These are phyloP conservation scores for Nitzschia sp. DNA, from an alignment of 108 stramenopile species.

Conservation along the genomic window DNA sequence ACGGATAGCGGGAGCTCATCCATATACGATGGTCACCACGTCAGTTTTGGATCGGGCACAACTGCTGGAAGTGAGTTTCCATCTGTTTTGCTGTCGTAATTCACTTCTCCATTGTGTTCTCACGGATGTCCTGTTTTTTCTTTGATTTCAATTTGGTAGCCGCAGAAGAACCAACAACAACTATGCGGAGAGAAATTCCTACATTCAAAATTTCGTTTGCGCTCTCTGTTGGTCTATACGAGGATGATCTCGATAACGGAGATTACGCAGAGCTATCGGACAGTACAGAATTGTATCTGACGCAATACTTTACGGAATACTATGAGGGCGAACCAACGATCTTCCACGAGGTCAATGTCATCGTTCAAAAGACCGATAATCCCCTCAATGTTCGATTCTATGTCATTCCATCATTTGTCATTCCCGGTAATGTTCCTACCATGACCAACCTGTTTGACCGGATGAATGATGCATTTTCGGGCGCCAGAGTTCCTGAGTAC, in stretches of 20 bases:
- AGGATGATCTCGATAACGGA: slow-evolving; percentile 8
- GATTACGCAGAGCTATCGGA: slow-evolving; percentile 31
- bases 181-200: slow-evolving; percentile 12
- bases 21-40: too few relatives aligned
- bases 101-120: not conserved
- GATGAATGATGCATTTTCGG: slow-evolving; percentile 10
- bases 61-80: too few relatives aligned
- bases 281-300: slow-evolving; percentile 14
- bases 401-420: not conserved
- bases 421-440: slow-evolving; percentile 39
- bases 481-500: not conserved
- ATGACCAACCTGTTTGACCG: slow-evolving; percentile 8
- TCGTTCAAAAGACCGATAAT: slow-evolving; percentile 13
- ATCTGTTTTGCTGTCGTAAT: too few relatives aligned
- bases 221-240: not conserved
- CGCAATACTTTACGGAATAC: slow-evolving; percentile 1
- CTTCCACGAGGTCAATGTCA: slow-evolving; percentile 6
- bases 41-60: too few relatives aligned
- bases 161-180: too few relatives aligned
- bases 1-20: too few relatives aligned
- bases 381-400: slow-evolving; percentile 22
- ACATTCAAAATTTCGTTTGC: slow-evolving; percentile 16
- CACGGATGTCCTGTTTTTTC: not conserved
- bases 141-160: too few relatives aligned
- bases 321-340: slow-evolving; percentile 15